Conservation (phyloP, 179 eudicot genomes). For the Camellia oleifera region DNA sequence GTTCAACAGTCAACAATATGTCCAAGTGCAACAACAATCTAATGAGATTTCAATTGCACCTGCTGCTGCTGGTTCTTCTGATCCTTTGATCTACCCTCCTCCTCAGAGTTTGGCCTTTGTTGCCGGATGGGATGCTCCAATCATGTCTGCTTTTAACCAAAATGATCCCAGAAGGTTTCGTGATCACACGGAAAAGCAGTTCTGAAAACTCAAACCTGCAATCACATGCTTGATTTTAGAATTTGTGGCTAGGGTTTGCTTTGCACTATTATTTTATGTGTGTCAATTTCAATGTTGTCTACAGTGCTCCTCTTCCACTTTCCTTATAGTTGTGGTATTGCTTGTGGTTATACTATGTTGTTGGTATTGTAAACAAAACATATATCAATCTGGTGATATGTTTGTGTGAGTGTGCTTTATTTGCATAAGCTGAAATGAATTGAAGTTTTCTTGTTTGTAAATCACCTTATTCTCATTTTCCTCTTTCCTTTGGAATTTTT, state of each 20-base stretch:
- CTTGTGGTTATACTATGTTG: neutral
- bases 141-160: constrained; percentile 16
- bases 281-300: neutral
- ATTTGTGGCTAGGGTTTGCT: constrained; percentile 1
- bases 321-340: neutral
- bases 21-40: constrained; percentile 9
- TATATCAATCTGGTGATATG: neutral
- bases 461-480: neutral
- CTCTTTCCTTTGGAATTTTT: neutral
- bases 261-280: neutral
- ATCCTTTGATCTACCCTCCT: constrained; percentile 13
- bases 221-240: neutral
- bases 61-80: neutral
- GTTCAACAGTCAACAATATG: constrained; percentile 14
- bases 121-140: constrained; percentile 31
- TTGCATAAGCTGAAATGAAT: neutral
- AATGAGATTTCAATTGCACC: neutral
- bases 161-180: constrained; percentile 3
- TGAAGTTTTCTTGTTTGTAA: neutral
- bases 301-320: neutral
- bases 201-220: neutral
- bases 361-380: neutral
- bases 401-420: neutral
- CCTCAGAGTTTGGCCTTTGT: constrained; percentile 15
- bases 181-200: neutral